These are phyloP conservation scores for Teunomyces cretensis DNA, from an alignment of 805 yeast species.

Conservation along the genomic window DNA sequence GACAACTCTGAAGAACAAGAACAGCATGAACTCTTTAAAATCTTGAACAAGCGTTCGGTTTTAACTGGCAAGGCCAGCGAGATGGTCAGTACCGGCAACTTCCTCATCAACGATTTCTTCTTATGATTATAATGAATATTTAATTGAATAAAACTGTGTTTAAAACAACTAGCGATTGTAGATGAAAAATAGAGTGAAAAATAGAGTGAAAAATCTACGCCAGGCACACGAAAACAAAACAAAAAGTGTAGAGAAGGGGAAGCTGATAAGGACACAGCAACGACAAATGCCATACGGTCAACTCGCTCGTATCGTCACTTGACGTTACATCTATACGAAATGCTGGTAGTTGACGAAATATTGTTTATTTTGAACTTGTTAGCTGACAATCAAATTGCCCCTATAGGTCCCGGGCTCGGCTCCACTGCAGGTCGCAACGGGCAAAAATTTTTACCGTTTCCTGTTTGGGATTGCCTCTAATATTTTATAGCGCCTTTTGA, in stretches of 20 bases:
- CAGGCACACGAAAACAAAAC: too few species aligned
- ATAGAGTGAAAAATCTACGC: too few species aligned
- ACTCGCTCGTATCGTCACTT: too few species aligned
- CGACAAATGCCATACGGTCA: too few species aligned
- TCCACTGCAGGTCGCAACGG: not conserved
- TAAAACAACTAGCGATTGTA: not conserved
- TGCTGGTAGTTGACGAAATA: too few species aligned
- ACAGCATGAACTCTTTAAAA: slow-evolving; percentile 28
- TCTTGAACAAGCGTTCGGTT: slow-evolving; percentile 36
- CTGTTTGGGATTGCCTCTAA: not conserved
- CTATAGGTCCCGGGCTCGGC: not conserved
- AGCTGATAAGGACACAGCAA: too few species aligned
- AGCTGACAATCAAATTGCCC: not conserved
- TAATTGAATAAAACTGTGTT: not conserved
- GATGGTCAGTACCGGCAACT: slow-evolving; percentile 43
- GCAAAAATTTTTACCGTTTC: not conserved
- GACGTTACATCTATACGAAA: too few species aligned
- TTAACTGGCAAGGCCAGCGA: slow-evolving; percentile 43
- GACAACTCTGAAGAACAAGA: slow-evolving; percentile 14
- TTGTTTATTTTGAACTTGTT: too few species aligned
- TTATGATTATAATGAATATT: slow-evolving; percentile 20
- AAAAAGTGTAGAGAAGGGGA: too few species aligned
- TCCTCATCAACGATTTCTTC: slow-evolving; percentile 44
- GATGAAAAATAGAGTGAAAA: too few species aligned
- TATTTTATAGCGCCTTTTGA: slow-evolving; percentile 1